Evolutionary conservation across 352 stramenopile species (phyloP).

Genomic region (Blastocystis sp.): DNA sequence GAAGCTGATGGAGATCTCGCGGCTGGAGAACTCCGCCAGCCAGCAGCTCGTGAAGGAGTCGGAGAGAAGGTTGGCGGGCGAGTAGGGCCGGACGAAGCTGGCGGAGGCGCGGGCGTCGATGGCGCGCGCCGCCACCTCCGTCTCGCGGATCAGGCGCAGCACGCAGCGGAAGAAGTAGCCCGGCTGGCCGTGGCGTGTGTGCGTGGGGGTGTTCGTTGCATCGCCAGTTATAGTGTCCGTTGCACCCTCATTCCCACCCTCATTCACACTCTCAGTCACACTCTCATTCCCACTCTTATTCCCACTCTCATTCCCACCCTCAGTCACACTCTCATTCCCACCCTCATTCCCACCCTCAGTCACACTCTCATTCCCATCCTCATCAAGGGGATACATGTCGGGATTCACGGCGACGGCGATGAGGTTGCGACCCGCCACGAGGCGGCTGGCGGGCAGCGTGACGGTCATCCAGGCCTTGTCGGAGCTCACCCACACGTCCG

Average conservation of each 20-base stretch:
- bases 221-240: too few species aligned
- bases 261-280: too few species aligned
- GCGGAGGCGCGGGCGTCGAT: not conserved
- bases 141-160: constrained; percentile 8
- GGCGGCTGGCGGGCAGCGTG: not conserved
- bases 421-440: constrained; percentile 27
- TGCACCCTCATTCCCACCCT: not conserved
- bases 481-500: too few species aligned
- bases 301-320: too few species aligned
- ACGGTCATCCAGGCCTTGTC: constrained; percentile 9
- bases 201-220: not conserved
- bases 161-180: not conserved
- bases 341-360: too few species aligned
- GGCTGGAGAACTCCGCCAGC: constrained; percentile 7
- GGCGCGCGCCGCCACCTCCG: not conserved
- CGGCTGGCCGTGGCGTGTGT: too few species aligned
- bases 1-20: not conserved
- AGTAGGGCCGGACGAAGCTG: not conserved
- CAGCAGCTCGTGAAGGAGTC: not conserved
- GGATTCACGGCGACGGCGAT: not conserved
- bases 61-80: not conserved
- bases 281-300: too few species aligned
- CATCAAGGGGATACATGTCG: not conserved
- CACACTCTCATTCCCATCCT: not conserved
- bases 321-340: too few species aligned